phyloP scores from a whole-genome alignment of 2,329 filamentous ascomycete species.

The Fusarium marasasianum region DNA sequence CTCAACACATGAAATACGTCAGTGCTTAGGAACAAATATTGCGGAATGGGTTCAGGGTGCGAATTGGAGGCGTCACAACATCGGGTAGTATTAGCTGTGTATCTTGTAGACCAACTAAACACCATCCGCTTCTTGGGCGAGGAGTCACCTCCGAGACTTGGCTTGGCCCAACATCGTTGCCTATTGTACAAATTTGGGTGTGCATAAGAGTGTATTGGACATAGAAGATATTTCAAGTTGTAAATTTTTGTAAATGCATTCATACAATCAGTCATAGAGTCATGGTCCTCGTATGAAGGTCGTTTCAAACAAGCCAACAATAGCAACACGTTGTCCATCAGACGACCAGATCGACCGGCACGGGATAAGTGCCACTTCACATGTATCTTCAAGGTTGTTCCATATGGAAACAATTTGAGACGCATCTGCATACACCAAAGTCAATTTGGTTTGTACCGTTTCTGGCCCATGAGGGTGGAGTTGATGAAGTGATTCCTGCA shows the following conservation, averaged over 20 bases:
- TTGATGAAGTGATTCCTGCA: slow-evolving; percentile 36
- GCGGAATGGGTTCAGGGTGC: neutral
- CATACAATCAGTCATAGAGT: slow-evolving; percentile 11
- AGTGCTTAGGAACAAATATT: slow-evolving; percentile 10
- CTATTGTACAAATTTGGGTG: neutral
- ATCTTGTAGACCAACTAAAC: neutral
- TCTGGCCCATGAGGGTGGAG: slow-evolving; percentile 25
- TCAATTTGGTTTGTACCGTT: slow-evolving; percentile 33
- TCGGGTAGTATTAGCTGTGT: neutral
- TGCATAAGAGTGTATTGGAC: neutral
- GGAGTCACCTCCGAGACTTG: neutral
- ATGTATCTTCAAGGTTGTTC: slow-evolving; percentile 2
- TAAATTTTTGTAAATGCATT: neutral
- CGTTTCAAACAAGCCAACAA: slow-evolving; percentile 48
- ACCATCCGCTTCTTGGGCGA: neutral
- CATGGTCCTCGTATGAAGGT: slow-evolving; percentile 11
- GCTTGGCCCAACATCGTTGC: neutral
- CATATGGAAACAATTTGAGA: slow-evolving; percentile 27
- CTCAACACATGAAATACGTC: slow-evolving; percentile 30
- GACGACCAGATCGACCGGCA: slow-evolving; percentile 51
- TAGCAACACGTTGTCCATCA: slow-evolving; percentile 44
- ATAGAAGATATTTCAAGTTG: neutral
- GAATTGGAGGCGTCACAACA: neutral
- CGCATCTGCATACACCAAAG: slow-evolving; percentile 48
- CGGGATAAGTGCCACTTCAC: slow-evolving; percentile 44